These are phyloP conservation scores for Cryptosporidium parvum DNA, from an alignment of 169 alveolate genomes.

Conservation along the genomic window DNA sequence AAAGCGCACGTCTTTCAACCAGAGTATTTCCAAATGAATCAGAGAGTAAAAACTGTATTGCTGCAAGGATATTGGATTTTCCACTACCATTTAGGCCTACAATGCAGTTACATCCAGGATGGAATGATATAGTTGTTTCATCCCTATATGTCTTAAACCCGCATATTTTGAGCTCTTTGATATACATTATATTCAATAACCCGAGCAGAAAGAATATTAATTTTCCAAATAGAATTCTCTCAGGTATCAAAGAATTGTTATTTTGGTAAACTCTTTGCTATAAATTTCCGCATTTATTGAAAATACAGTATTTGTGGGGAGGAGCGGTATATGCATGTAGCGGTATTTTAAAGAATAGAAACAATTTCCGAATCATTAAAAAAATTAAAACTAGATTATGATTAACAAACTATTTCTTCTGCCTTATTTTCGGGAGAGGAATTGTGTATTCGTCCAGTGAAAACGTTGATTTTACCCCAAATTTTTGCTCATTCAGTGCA, in stretches of 20 bases:
- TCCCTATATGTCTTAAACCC: slow-evolving; percentile 90
- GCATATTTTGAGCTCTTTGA: slow-evolving; percentile 85
- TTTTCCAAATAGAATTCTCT: neutral
- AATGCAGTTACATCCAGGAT: slow-evolving; percentile 85
- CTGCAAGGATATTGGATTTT: slow-evolving; percentile 83
- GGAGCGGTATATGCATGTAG: neutral
- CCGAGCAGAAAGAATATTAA: neutral
- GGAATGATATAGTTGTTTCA: slow-evolving; percentile 82
- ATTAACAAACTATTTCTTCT: neutral
- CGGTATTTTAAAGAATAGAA: neutral
- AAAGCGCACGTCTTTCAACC: slow-evolving; percentile 81
- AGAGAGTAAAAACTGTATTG: slow-evolving; percentile 83
- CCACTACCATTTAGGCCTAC: slow-evolving; percentile 88
- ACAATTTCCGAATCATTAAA: neutral
- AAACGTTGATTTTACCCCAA: slow-evolving; percentile 89
- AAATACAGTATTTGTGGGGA: slow-evolving; percentile 35
- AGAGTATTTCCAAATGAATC: slow-evolving; percentile 80
- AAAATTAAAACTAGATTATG: neutral
- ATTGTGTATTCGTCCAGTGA: slow-evolving; percentile 79
- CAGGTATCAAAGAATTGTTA: neutral
- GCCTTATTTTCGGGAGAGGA: slow-evolving; percentile 77
- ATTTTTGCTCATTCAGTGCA: slow-evolving; percentile 86
- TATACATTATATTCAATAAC: slow-evolving; percentile 81
- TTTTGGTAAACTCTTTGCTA: neutral
- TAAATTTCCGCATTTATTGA: slow-evolving; percentile 1